phyloP scores from a whole-genome alignment of 2,329 filamentous ascomycete genomes.

The Pestalotiopsis sp. region DNA sequence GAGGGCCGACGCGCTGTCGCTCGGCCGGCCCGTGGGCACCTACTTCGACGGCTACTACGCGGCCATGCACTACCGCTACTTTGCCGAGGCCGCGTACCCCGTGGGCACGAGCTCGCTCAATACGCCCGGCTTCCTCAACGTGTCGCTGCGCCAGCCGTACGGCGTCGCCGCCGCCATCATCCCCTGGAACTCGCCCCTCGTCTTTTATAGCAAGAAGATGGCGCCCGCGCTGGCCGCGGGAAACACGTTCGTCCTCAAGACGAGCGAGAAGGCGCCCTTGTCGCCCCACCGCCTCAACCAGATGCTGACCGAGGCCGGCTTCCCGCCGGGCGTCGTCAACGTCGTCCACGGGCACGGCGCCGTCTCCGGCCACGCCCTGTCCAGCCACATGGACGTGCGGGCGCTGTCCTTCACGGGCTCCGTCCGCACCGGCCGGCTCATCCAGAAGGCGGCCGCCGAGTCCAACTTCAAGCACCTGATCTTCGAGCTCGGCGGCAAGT shows the following conservation, averaged over 20 bases:
- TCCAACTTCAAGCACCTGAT: conserved; percentile 67
- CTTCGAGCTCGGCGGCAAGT: conserved; percentile 70
- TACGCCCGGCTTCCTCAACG: conserved; percentile 21
- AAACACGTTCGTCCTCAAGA: conserved; percentile 65
- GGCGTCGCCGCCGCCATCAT: conserved; percentile 19
- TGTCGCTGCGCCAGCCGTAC: conserved; percentile 17
- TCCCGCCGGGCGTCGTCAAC: conserved; percentile 75
- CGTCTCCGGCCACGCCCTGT: conserved; percentile 67
- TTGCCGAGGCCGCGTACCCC: conserved; percentile 19
- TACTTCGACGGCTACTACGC: conserved; percentile 21
- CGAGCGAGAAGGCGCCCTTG: conserved; percentile 66
- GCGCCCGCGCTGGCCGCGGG: conserved; percentile 69
- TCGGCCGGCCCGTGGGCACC: conserved; percentile 20
- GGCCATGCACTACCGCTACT: conserved; percentile 17
- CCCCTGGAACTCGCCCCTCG: conserved; percentile 80
- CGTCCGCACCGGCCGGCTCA: conserved; percentile 68
- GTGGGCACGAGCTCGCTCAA: conserved; percentile 21
- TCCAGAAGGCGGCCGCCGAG: conserved; percentile 71
- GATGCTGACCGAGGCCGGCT: conserved; percentile 71
- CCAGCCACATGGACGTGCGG: conserved; percentile 68
- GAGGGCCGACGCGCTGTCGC: conserved; percentile 17
- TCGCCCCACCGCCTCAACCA: conserved; percentile 64
- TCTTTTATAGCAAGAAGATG: conserved; percentile 78
- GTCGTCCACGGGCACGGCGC: conserved; percentile 69
- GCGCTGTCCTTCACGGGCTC: conserved; percentile 80